Evolutionary conservation across 441 rosid species (phyloP).

Genomic region (Syzygium malaccense): DNA sequence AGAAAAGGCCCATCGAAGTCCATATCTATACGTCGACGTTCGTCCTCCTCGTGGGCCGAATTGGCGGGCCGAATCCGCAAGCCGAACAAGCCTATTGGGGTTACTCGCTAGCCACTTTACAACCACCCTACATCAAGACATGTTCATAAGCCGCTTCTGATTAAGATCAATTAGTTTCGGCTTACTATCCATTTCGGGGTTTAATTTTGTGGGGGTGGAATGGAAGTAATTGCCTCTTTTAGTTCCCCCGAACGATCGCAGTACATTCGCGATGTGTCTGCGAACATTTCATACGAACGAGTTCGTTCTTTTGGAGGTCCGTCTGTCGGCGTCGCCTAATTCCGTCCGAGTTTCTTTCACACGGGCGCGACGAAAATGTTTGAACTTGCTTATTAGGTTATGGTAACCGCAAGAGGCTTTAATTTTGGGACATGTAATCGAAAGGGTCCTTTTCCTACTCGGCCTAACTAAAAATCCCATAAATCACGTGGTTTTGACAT

Average conservation of each 20-base stretch:
- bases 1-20: background rate
- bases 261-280: background rate
- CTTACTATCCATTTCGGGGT: background rate
- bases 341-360: background rate
- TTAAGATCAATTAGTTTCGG: background rate
- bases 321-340: background rate
- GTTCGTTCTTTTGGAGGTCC: background rate
- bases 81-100: background rate
- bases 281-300: background rate
- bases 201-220: background rate
- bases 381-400: background rate
- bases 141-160: background rate
- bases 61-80: too few species aligned
- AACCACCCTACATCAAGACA: background rate
- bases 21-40: background rate
- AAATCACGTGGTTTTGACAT: background rate
- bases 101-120: background rate
- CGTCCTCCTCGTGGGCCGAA: background rate
- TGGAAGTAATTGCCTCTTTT: background rate
- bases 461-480: background rate
- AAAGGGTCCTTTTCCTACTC: too few species aligned
- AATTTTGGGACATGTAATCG: background rate
- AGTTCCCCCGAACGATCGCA: background rate
- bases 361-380: accelerated
- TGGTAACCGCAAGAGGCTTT: background rate